phyloP scores from a whole-genome alignment of 2,329 filamentous ascomycete genomes.

The Botrytis medusae region DNA sequence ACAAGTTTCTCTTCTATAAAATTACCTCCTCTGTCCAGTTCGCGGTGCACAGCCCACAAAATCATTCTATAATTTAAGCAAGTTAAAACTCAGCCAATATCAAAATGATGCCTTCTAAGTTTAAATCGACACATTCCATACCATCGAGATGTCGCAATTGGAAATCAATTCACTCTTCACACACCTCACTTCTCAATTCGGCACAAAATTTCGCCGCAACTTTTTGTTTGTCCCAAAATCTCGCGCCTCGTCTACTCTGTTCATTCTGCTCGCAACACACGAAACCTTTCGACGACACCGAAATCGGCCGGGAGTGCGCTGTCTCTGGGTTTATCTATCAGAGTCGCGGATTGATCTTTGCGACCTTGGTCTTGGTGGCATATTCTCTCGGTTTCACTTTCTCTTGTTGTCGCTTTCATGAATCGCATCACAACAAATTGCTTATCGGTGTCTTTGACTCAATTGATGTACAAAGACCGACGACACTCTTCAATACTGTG shows the following conservation, averaged over 20 bases:
- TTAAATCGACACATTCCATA: neutral
- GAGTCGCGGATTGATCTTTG: neutral
- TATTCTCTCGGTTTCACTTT: neutral
- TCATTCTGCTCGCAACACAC: neutral
- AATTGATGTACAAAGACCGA: neutral
- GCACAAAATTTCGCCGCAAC: neutral
- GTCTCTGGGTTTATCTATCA: neutral
- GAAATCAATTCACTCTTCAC: neutral
- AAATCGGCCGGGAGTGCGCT: neutral
- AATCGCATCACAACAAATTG: neutral
- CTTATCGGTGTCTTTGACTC: neutral
- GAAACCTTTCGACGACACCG: neutral
- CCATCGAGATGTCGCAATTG: neutral
- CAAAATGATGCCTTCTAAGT: neutral
- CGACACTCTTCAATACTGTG: neutral
- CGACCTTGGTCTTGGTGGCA: neutral
- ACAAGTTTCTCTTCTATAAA: neutral
- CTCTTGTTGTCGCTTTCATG: neutral
- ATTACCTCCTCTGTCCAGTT: neutral
- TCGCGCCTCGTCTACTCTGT: neutral
- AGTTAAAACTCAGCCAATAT: too few species aligned
- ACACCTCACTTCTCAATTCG: neutral
- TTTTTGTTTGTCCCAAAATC: neutral
- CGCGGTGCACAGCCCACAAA: rapidly evolving
- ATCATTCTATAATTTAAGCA: neutral